These are phyloP conservation scores for Cardamine occulta DNA, from an alignment of 345 rosid species.

Conservation along the genomic window DNA sequence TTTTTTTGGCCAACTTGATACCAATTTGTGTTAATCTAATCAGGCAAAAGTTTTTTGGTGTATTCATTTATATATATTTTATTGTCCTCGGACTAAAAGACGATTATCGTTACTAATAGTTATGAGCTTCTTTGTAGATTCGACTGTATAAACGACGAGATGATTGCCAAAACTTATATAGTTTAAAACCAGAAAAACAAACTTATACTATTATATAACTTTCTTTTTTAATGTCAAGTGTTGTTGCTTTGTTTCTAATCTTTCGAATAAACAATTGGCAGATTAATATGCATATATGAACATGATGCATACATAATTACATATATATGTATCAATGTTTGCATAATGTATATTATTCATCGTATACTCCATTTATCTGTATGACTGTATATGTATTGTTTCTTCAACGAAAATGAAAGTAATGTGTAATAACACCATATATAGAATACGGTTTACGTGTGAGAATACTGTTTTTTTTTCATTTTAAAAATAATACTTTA, in stretches of 20 bases:
- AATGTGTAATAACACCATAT: neutral
- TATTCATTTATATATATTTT: slow-evolving; percentile 23
- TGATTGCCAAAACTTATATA: neutral
- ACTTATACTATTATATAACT: neutral
- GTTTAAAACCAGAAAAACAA: neutral
- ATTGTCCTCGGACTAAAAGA: neutral
- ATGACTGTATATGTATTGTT: neutral
- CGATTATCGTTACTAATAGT: slow-evolving; percentile 19
- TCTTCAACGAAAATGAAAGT: neutral
- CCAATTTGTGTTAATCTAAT: slow-evolving; percentile 22
- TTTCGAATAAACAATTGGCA: neutral
- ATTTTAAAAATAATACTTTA: slow-evolving; percentile 16
- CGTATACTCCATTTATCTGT: neutral
- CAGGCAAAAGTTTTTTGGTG: slow-evolving; percentile 18
- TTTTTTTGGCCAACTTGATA: neutral
- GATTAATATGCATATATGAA: neutral
- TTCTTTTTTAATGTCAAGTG: neutral
- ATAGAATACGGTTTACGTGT: slow-evolving; percentile 22
- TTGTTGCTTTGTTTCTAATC: neutral
- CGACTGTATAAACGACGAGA: slow-evolving; percentile 9
- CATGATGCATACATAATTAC: neutral
- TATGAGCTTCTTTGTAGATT: slow-evolving; percentile 5
- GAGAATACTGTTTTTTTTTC: neutral
- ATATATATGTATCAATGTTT: neutral
- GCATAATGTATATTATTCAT: neutral